phyloP scores from a whole-genome alignment of 768 basidiomycete genomes.

The Tubosaeta sp. region DNA sequence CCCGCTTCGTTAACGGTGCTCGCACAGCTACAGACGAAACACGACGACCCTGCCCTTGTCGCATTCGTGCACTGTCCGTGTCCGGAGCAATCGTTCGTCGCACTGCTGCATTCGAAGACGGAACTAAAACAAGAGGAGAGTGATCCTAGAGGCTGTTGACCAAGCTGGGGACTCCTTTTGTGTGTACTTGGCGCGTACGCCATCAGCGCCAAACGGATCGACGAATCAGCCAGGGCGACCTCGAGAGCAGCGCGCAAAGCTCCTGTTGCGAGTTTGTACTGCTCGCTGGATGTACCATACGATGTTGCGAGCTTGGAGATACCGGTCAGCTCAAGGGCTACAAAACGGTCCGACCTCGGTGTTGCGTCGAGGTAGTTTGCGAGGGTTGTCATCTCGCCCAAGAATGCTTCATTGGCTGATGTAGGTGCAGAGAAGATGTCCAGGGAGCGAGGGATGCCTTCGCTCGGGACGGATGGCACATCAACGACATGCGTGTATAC shows the following conservation, averaged over 20 bases:
- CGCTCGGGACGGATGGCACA: conserved; percentile 28
- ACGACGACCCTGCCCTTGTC: conserved; percentile 52
- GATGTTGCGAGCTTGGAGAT: conserved; percentile 45
- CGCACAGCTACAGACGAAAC: conserved; percentile 45
- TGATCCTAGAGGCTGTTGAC: conserved; percentile 53
- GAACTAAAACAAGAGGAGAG: conserved; percentile 61
- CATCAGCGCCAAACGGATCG: conserved; percentile 50
- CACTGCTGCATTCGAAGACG: conserved; percentile 51
- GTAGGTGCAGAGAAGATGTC: conserved; percentile 41
- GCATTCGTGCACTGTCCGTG: conserved; percentile 62
- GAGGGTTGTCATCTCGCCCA: conserved; percentile 41
- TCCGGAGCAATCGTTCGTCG: conserved; percentile 65
- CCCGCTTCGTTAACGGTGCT: conserved; percentile 49
- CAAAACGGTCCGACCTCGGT: conserved; percentile 45
- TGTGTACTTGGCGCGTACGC: conserved; percentile 37
- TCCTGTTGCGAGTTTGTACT: conserved; percentile 45
- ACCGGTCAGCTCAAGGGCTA: conserved; percentile 55
- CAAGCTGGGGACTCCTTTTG: conserved; percentile 38
- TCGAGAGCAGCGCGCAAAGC: conserved; percentile 48
- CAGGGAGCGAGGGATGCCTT: conserved; percentile 33
- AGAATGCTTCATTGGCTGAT: conserved; percentile 35
- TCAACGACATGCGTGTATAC: conserved; percentile 54
- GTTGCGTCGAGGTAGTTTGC: conserved; percentile 46
- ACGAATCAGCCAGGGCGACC: conserved; percentile 34
- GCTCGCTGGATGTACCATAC: conserved; percentile 49